These are phyloP conservation scores for Apiotrichum sp. DNA, from an alignment of 1,284 basidiomycete species.

Conservation along the genomic window DNA sequence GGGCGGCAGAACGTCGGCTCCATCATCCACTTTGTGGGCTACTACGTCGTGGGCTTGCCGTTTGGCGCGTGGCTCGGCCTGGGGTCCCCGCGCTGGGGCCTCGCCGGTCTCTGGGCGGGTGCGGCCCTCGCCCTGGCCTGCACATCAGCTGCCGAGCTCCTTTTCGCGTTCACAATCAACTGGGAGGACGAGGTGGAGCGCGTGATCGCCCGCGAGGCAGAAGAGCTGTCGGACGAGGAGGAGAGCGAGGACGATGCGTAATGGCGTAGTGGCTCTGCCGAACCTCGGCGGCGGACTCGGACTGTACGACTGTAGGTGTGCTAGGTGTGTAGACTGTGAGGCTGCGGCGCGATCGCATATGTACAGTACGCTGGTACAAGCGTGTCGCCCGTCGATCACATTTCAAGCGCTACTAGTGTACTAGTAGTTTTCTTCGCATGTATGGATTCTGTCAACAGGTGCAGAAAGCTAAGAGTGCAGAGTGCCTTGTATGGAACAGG, in stretches of 20 bases:
- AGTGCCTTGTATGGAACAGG: too few relatives aligned
- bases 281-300: too few relatives aligned
- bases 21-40: constrained; percentile 21
- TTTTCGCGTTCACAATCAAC: constrained; percentile 16
- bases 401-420: too few relatives aligned
- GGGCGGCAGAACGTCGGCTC: constrained; percentile 25
- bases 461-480: too few relatives aligned
- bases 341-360: too few relatives aligned
- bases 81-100: constrained; percentile 16
- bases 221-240: constrained; percentile 9
- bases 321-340: too few relatives aligned
- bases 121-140: constrained; percentile 21
- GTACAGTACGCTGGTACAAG: too few relatives aligned
- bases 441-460: too few relatives aligned
- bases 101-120: constrained; percentile 28
- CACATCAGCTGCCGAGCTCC: constrained; percentile 18
- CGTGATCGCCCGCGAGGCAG: constrained; percentile 16
- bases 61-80: constrained; percentile 25
- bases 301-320: too few relatives aligned
- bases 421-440: too few relatives aligned
- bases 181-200: constrained; percentile 26
- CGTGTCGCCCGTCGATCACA: too few relatives aligned
- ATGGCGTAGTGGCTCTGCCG: too few relatives aligned
- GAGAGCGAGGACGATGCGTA: constrained; percentile 7
- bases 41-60: constrained; percentile 25